Conservation (phyloP, 495 filamentous ascomycete species). For the Astrocystis sublimbata region DNA sequence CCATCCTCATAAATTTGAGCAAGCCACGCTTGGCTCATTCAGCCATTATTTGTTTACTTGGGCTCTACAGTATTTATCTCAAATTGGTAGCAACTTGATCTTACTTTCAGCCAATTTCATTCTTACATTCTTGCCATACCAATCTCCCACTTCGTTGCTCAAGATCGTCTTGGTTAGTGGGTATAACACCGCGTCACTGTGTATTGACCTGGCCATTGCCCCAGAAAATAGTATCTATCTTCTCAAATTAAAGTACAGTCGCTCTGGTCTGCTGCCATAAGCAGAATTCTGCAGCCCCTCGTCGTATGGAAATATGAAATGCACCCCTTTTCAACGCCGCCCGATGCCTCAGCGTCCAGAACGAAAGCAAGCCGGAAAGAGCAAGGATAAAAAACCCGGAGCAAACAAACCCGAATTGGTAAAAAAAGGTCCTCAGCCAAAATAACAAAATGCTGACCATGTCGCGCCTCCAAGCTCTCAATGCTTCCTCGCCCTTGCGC, state of each 20-base stretch:
- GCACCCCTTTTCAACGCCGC: slow-evolving; percentile 18
- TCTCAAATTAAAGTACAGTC: slow-evolving; percentile 20
- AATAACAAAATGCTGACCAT: slow-evolving; percentile 11
- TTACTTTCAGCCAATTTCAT: no score
- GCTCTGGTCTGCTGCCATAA: slow-evolving; percentile 11
- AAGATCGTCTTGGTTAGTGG: neutral
- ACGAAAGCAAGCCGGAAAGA: slow-evolving; percentile 16
- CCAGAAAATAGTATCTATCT: slow-evolving; percentile 14
- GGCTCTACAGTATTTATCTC: no score
- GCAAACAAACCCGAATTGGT: neutral
- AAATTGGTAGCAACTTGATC: no score
- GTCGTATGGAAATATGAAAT: slow-evolving; percentile 9
- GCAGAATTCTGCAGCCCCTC: slow-evolving; percentile 9
- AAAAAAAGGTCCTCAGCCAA: slow-evolving; percentile 6
- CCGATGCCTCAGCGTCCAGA: slow-evolving; percentile 17
- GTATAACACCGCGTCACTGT: neutral
- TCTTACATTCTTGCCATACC: neutral
- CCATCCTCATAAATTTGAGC: neutral
- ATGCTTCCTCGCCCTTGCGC: neutral
- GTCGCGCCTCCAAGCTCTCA: slow-evolving; percentile 5
- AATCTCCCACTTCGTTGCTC: neutral
- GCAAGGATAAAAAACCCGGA: slow-evolving; percentile 24
- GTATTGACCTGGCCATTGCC: neutral
- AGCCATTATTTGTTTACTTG: no score
- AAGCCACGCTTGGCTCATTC: no score